phyloP scores from a whole-genome alignment of 2,329 filamentous ascomycete species.

The Fusarium sp. region DNA sequence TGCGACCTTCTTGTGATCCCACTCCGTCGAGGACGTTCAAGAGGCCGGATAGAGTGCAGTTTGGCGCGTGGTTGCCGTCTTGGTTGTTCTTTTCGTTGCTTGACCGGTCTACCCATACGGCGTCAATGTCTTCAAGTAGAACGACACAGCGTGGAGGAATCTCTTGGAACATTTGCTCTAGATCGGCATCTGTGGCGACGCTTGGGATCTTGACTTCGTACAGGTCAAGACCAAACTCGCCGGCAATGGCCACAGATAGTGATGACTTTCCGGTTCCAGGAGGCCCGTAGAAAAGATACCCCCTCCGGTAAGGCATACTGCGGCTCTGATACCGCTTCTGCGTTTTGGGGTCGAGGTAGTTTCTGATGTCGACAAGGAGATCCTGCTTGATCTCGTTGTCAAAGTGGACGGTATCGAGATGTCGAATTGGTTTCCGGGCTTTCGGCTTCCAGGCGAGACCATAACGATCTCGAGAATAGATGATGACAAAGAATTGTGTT shows the following conservation, averaged over 20 bases:
- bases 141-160: conserved; percentile 66
- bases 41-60: conserved; percentile 70
- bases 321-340: conserved; percentile 72
- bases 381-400: conserved; percentile 59
- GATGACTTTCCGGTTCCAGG: conserved; percentile 72
- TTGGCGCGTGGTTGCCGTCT: conserved; percentile 32
- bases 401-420: conserved; percentile 64
- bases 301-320: conserved; percentile 54
- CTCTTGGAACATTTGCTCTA: conserved; percentile 64
- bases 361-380: conserved; percentile 62
- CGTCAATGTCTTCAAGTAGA: conserved; percentile 67
- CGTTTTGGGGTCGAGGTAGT: conserved; percentile 62
- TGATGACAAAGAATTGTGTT: conserved; percentile 62
- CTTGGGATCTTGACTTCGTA: conserved; percentile 63
- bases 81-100: conserved; percentile 27
- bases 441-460: conserved; percentile 62
- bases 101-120: conserved; percentile 49
- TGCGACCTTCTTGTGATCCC: conserved; percentile 75
- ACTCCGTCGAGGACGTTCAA: conserved; percentile 79
- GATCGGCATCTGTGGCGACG: conserved; percentile 61
- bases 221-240: conserved; percentile 62
- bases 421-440: conserved; percentile 60
- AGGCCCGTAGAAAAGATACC: conserved; percentile 74
- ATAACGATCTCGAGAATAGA: conserved; percentile 59
- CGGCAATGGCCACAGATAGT: conserved; percentile 64